Evolutionary conservation across 139 green algal species (phyloP).

Genomic region (Chlorella ohadii): DNA sequence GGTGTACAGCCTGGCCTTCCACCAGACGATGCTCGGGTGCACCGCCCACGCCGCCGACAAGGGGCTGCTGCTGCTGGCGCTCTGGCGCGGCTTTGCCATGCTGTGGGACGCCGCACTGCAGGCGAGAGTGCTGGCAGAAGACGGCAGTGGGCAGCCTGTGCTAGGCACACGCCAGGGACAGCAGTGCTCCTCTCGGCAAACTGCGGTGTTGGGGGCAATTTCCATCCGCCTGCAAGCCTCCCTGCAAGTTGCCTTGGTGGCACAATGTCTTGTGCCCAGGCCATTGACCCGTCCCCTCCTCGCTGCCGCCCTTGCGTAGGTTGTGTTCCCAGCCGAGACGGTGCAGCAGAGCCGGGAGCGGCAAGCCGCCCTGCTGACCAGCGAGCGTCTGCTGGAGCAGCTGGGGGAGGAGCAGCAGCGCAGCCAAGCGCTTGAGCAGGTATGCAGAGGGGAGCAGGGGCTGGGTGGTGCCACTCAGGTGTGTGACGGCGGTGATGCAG

Average conservation of each 20-base stretch:
- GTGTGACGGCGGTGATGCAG: no score
- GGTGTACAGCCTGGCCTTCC: slow-evolving; percentile 26
- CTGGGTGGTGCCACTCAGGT: not conserved
- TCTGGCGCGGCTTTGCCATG: slow-evolving; percentile 23
- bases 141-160: no score
- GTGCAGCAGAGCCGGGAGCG: slow-evolving; percentile 13
- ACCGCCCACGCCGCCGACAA: not conserved
- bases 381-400: not conserved
- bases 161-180: no score
- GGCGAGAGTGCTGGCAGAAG: not conserved
- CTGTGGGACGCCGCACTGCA: slow-evolving; percentile 29
- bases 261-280: no score
- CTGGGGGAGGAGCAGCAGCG: not conserved
- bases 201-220: no score
- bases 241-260: no score
- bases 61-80: not conserved
- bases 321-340: slow-evolving; percentile 8
- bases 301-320: no score
- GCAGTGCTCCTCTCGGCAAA: no score
- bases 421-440: not conserved
- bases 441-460: no score
- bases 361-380: slow-evolving; percentile 8
- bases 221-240: no score
- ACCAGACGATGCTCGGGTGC: slow-evolving; percentile 1
- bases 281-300: no score